Evolutionary conservation across 139 green algal genomes (phyloP).

Genomic region (Limnomonas spitsbergensis): DNA sequence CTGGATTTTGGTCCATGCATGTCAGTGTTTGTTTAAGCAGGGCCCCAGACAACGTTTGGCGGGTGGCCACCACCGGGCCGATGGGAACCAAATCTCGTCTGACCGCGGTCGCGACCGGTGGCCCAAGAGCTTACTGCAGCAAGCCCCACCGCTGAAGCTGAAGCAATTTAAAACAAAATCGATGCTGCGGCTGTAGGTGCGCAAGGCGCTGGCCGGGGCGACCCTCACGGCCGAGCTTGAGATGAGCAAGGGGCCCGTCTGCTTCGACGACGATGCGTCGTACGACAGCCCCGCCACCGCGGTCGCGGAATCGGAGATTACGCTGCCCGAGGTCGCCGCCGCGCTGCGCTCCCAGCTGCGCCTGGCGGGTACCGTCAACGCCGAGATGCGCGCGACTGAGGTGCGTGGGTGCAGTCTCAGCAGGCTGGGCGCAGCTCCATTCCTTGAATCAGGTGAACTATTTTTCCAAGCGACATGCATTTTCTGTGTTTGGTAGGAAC

Average conservation of each 20-base stretch:
- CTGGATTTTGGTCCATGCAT: background rate
- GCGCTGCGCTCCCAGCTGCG: background rate
- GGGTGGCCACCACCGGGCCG: background rate
- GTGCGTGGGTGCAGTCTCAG: too few relatives aligned
- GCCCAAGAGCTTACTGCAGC: background rate
- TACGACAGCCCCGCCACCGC: background rate
- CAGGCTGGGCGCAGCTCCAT: too few relatives aligned
- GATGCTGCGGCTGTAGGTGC: slow-evolving; percentile 7
- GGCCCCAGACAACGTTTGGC: background rate
- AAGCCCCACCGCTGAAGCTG: background rate
- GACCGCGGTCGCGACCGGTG: background rate
- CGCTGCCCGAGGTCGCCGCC: background rate
- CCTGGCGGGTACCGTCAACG: background rate
- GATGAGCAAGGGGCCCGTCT: too few relatives aligned
- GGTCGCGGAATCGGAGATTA: background rate
- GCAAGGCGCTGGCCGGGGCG: background rate
- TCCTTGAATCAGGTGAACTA: too few relatives aligned
- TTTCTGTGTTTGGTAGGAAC: too few relatives aligned
- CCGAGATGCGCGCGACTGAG: slow-evolving; percentile 16
- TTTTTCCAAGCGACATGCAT: too few relatives aligned
- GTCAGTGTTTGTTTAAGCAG: too few relatives aligned
- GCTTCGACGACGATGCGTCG: too few relatives aligned
- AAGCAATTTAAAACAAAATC: background rate
- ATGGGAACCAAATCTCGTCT: background rate
- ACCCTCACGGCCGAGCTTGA: background rate